Percentiles rank a stretch among this genome's conserved stretches.
These are phyloP conservation scores for Termitomyces sp. DNA, from an alignment of 768 basidiomycete species.

Conservation along the genomic window DNA sequence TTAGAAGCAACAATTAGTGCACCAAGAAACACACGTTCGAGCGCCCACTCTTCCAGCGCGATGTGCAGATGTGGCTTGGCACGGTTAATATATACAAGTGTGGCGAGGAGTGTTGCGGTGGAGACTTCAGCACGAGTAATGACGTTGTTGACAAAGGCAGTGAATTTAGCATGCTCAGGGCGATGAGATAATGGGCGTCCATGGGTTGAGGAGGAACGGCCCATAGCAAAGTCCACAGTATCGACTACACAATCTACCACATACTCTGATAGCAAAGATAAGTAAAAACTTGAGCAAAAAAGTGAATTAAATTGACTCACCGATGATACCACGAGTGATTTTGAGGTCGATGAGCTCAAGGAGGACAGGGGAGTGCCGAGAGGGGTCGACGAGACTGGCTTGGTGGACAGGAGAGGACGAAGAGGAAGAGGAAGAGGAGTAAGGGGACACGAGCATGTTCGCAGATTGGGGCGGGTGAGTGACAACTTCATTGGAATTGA, in stretches of 20 bases:
- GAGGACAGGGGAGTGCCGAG: constrained; percentile 58
- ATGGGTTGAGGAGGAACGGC: constrained; percentile 49
- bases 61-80: constrained; percentile 78
- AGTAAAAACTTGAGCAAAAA: not conserved
- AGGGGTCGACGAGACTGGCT: constrained; percentile 55
- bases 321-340: constrained; percentile 54
- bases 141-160: constrained; percentile 61
- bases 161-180: constrained; percentile 52
- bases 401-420: constrained; percentile 32
- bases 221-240: constrained; percentile 72
- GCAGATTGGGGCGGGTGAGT: constrained; percentile 15
- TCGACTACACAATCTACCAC: constrained; percentile 64
- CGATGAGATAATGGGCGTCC: constrained; percentile 43
- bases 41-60: constrained; percentile 78
- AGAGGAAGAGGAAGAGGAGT: constrained; percentile 21
- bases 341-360: constrained; percentile 65
- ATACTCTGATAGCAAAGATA: constrained; percentile 43
- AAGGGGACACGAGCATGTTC: constrained; percentile 15
- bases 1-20: constrained; percentile 86
- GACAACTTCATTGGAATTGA: constrained; percentile 15
- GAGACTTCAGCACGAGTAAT: constrained; percentile 70
- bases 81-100: constrained; percentile 73
- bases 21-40: constrained; percentile 88
- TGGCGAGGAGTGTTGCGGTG: constrained; percentile 59
- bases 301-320: constrained; percentile 33